A percentile compares a stretch with the other conserved stretches of the same genome.
These are phyloP conservation scores for Globisporangium perplexum DNA, from an alignment of 352 stramenopile genomes.

Conservation along the genomic window DNA sequence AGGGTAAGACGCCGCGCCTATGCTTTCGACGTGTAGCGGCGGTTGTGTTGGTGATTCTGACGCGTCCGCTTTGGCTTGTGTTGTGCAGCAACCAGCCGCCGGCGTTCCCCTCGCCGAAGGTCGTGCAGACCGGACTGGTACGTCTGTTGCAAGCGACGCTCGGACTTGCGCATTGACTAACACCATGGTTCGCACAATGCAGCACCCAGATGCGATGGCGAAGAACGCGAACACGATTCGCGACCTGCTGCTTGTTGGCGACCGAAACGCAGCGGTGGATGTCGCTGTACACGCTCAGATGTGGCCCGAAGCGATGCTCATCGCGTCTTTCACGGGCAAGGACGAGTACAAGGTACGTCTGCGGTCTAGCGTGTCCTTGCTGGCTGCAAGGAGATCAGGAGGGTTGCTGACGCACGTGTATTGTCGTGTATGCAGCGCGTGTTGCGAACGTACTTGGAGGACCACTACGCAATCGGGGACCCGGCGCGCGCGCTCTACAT, in stretches of 20 bases:
- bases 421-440: constrained; percentile 33
- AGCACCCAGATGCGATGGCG: constrained; percentile 47
- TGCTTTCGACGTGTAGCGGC: not conserved
- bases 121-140: constrained; percentile 32
- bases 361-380: constrained; percentile 7
- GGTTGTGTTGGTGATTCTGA: not conserved
- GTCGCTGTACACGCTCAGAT: constrained; percentile 75
- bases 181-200: constrained; percentile 5
- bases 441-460: constrained; percentile 68
- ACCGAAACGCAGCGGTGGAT: constrained; percentile 71
- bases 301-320: constrained; percentile 86
- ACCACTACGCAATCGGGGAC: constrained; percentile 69
- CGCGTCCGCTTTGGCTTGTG: not conserved
- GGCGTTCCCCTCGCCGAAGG: constrained; percentile 42
- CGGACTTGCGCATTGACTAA: constrained; percentile 1
- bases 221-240: constrained; percentile 56
- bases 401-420: not conserved
- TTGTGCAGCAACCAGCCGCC: constrained; percentile 24
- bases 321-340: constrained; percentile 81
- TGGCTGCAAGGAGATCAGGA: not conserved
- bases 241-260: constrained; percentile 66
- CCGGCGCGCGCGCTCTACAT: constrained; percentile 74
- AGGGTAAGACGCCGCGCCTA: constrained; percentile 29
- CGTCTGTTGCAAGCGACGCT: not conserved
- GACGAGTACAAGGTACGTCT: constrained; percentile 66